Evolutionary conservation across 2,329 filamentous ascomycete species (phyloP).

Genomic region (Penicillium sp.): DNA sequence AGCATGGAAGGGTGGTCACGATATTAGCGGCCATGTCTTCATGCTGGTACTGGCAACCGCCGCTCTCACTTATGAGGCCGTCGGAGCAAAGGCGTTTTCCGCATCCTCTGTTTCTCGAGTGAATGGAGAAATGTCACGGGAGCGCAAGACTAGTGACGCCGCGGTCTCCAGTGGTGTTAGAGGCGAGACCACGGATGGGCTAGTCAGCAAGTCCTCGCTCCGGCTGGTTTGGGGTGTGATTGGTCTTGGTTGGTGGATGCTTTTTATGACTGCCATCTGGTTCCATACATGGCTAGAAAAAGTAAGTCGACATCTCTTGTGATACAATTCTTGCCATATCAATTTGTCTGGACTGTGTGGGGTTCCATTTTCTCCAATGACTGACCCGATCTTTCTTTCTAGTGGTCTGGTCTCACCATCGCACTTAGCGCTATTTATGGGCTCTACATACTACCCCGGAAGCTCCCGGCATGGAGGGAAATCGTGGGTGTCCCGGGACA

Average conservation of each 20-base stretch:
- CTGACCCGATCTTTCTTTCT: slow-evolving; percentile 9
- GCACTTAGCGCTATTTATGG: slow-evolving; percentile 45
- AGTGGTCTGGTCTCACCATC: slow-evolving; percentile 47
- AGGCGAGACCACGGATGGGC: slow-evolving; percentile 41
- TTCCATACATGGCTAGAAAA: slow-evolving; percentile 99
- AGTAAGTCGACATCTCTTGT: slow-evolving; percentile 45
- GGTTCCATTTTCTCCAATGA: not conserved
- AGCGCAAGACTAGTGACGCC: slow-evolving; percentile 25
- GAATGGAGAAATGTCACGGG: slow-evolving; percentile 36
- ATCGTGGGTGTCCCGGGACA: slow-evolving; percentile 42
- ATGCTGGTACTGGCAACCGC: slow-evolving; percentile 77
- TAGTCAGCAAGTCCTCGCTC: slow-evolving; percentile 50
- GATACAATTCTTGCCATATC: slow-evolving; percentile 17
- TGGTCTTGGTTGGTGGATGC: slow-evolving; percentile 81
- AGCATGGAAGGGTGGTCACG: slow-evolving; percentile 85
- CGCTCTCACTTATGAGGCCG: slow-evolving; percentile 74
- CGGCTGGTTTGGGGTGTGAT: slow-evolving; percentile 54
- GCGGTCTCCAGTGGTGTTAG: slow-evolving; percentile 16
- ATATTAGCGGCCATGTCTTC: slow-evolving; percentile 94
- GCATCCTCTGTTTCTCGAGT: not conserved
- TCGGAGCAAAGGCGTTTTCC: slow-evolving; percentile 46
- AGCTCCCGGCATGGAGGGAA: slow-evolving; percentile 38
- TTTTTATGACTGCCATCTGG: slow-evolving; percentile 96
- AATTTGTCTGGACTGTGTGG: not conserved
- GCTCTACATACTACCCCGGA: slow-evolving; percentile 48